These are phyloP conservation scores for Acidiella bohemica DNA, from an alignment of 495 filamentous ascomycete genomes.

Conservation along the genomic window DNA sequence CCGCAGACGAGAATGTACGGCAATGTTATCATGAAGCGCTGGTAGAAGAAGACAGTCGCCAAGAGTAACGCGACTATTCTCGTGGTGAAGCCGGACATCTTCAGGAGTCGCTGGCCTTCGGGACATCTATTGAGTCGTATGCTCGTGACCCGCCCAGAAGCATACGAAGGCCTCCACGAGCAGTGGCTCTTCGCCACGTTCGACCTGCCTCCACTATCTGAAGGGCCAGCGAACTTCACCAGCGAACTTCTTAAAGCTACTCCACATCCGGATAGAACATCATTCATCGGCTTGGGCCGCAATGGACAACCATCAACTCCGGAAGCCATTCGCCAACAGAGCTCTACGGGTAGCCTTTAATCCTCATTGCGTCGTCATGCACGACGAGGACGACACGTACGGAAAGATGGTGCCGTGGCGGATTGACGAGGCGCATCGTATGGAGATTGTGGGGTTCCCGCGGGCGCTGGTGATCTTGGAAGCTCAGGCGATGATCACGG, in stretches of 20 bases:
- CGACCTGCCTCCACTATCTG: not conserved
- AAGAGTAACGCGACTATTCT: not conserved
- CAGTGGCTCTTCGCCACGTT: not conserved
- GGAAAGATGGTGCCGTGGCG: slow-evolving; percentile 2
- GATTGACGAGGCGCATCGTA: not conserved
- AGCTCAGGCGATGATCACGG: not conserved
- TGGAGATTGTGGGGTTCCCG: slow-evolving; percentile 3
- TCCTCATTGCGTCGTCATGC: slow-evolving; percentile 1
- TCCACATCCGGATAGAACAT: not conserved
- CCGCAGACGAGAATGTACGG: not conserved
- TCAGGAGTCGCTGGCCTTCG: not conserved
- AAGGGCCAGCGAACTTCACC: not conserved
- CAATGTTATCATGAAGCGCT: not conserved
- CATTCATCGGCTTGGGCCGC: not conserved
- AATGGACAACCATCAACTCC: not conserved
- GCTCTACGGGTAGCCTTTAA: not conserved
- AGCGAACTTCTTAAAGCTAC: not conserved
- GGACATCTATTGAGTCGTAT: not conserved
- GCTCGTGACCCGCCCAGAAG: not conserved
- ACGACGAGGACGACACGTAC: not conserved
- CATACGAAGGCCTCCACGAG: not conserved
- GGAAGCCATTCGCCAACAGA: not conserved
- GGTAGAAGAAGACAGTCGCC: not conserved
- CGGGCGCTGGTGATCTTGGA: slow-evolving; percentile 1
- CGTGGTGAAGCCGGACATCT: not conserved